Conservation (phyloP, 371 early-diverging fungal genomes). For the Nematocida sp. region DNA sequence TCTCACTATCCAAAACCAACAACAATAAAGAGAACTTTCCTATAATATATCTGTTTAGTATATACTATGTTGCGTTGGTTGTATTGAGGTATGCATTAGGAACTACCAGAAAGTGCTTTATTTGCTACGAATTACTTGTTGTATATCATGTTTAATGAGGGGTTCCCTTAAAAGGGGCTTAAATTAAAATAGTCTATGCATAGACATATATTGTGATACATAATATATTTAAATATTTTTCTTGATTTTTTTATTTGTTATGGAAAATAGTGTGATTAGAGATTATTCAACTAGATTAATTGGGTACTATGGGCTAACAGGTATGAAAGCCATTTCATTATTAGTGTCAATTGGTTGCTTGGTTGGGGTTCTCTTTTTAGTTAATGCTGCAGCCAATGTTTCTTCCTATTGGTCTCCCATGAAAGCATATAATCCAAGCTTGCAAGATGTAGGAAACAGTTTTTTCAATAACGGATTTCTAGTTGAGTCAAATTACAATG, state of each 20-base stretch:
- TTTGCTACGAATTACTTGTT: too few relatives aligned
- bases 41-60: too few relatives aligned
- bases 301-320: slow-evolving; percentile 21
- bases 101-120: too few relatives aligned
- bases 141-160: too few relatives aligned
- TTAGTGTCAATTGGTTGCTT: not conserved
- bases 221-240: not conserved
- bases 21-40: too few relatives aligned
- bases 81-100: too few relatives aligned
- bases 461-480: slow-evolving; percentile 46
- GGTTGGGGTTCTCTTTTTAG: slow-evolving; percentile 30
- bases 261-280: slow-evolving; percentile 11
- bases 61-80: too few relatives aligned
- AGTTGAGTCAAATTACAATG: slow-evolving; percentile 1
- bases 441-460: slow-evolving; percentile 29
- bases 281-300: not conserved
- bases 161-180: too few relatives aligned
- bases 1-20: too few relatives aligned
- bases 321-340: not conserved
- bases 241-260: not conserved
- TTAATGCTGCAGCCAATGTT: slow-evolving; percentile 52
- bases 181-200: too few relatives aligned
- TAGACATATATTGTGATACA: too few relatives aligned
- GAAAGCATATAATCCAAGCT: slow-evolving; percentile 41
- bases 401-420: slow-evolving; percentile 56